Conservation (phyloP, 345 rosid species). For the Triadica sebifera region DNA sequence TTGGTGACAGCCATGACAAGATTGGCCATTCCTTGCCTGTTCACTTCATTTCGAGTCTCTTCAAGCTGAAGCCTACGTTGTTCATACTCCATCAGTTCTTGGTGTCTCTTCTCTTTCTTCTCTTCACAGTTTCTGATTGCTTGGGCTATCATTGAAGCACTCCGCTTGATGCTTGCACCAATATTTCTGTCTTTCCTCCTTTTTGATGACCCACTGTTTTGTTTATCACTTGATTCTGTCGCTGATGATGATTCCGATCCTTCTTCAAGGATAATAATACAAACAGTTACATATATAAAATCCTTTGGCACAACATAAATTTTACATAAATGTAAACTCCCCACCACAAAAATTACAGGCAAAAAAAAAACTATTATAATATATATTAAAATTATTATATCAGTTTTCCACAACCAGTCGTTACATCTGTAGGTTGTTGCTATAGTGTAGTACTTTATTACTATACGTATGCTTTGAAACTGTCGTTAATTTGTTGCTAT, state of each 20-base stretch:
- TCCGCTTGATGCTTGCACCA: conserved; percentile 23
- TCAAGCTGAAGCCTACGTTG: conserved; percentile 34
- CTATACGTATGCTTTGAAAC: too few species aligned
- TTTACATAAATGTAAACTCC: too few species aligned
- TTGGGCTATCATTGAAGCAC: conserved; percentile 30
- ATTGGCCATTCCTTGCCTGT: conserved; percentile 23
- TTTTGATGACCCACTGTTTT: not conserved
- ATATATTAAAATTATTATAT: too few species aligned
- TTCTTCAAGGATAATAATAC: not conserved
- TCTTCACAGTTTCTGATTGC: conserved; percentile 33
- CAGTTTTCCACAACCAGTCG: too few species aligned
- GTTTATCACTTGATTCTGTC: conserved; percentile 25
- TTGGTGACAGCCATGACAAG: conserved; percentile 28
- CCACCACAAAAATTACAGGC: too few species aligned
- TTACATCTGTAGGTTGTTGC: too few species aligned
- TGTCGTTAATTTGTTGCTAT: too few species aligned
- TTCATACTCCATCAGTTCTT: conserved; percentile 33
- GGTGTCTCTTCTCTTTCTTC: conserved; percentile 34
- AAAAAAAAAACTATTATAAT: too few species aligned
- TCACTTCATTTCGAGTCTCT: conserved; percentile 29
- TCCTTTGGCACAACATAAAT: too few species aligned
- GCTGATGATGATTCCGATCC: conserved; percentile 23
- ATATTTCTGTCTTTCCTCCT: conserved; percentile 22
- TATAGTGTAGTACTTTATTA: too few species aligned
- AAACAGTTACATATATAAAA: too few species aligned